These are phyloP conservation scores for Tetrahymena elliotti DNA, from an alignment of 73 alveolate genomes.

Conservation along the genomic window DNA sequence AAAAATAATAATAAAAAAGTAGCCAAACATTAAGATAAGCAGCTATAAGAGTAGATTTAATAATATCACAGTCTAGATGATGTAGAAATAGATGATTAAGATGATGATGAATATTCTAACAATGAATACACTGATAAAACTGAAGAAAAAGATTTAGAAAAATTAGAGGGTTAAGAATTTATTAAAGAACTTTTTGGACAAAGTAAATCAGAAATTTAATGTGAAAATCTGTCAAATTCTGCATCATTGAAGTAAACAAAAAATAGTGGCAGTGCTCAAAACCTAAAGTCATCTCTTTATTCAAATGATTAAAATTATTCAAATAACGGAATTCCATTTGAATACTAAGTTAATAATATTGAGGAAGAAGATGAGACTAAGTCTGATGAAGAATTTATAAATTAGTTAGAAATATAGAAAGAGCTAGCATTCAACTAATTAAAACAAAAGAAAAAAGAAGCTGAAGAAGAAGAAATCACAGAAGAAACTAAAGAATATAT, in stretches of 20 bases:
- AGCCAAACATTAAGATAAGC: neutral
- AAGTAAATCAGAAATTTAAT: neutral
- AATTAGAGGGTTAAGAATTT: neutral
- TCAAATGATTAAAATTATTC: neutral
- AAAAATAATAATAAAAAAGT: neutral
- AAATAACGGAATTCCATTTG: neutral
- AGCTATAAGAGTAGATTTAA: neutral
- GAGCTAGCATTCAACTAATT: neutral
- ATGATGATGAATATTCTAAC: neutral
- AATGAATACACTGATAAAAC: neutral
- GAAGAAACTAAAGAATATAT: neutral
- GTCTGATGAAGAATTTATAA: neutral
- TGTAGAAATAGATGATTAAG: neutral
- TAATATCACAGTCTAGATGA: neutral
- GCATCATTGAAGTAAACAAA: neutral
- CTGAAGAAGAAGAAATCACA: neutral
- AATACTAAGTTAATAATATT: neutral
- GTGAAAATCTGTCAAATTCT: neutral
- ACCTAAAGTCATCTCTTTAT: neutral
- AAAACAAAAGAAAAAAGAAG: neutral
- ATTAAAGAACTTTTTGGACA: neutral
- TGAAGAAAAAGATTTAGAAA: neutral
- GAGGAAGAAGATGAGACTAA: neutral
- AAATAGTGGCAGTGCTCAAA: neutral
- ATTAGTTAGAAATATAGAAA: neutral